These are phyloP conservation scores for Populus hybrid DNA, from an alignment of 441 rosid genomes.

Conservation along the genomic window DNA sequence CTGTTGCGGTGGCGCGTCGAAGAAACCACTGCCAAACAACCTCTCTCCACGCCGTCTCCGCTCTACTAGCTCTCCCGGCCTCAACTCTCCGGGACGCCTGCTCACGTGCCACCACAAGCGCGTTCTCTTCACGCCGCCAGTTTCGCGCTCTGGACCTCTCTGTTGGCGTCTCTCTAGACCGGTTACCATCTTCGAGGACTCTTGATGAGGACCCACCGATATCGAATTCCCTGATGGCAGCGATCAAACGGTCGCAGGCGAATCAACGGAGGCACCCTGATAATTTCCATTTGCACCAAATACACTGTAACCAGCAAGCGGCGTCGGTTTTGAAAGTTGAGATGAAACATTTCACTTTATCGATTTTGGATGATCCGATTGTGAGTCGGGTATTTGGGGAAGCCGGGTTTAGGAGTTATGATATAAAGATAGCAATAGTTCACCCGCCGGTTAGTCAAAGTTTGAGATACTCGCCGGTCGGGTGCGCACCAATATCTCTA, in stretches of 20 bases:
- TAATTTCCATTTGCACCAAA: slow-evolving; percentile 62
- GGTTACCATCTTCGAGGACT: slow-evolving; percentile 53
- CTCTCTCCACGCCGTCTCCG: slow-evolving; percentile 80
- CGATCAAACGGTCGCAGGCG: slow-evolving; percentile 86
- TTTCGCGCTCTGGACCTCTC: slow-evolving; percentile 76
- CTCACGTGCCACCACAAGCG: slow-evolving; percentile 49
- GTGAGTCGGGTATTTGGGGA: slow-evolving; percentile 77
- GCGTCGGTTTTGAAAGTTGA: slow-evolving; percentile 63
- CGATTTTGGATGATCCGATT: slow-evolving; percentile 86
- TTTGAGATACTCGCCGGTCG: slow-evolving; percentile 29
- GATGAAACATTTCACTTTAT: slow-evolving; percentile 55
- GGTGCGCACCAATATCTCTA: slow-evolving; percentile 52
- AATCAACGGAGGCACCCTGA: slow-evolving; percentile 83
- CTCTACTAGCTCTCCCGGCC: slow-evolving; percentile 59
- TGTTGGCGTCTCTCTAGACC: slow-evolving; percentile 79
- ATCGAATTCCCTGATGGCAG: slow-evolving; percentile 89
- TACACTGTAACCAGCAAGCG: slow-evolving; percentile 38
- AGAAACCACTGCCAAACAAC: slow-evolving; percentile 79
- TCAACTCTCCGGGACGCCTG: slow-evolving; percentile 80
- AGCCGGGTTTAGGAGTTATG: slow-evolving; percentile 77
- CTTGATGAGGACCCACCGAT: slow-evolving; percentile 62
- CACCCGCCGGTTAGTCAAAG: slow-evolving; percentile 52
- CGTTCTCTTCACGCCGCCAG: slow-evolving; percentile 62
- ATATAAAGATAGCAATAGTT: slow-evolving; percentile 64
- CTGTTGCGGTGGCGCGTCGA: slow-evolving; percentile 73